Percentiles rank a stretch among this genome's conserved stretches.
phyloP scores from a whole-genome alignment of 257 asterid genomes.

The Solanum sejunctum region DNA sequence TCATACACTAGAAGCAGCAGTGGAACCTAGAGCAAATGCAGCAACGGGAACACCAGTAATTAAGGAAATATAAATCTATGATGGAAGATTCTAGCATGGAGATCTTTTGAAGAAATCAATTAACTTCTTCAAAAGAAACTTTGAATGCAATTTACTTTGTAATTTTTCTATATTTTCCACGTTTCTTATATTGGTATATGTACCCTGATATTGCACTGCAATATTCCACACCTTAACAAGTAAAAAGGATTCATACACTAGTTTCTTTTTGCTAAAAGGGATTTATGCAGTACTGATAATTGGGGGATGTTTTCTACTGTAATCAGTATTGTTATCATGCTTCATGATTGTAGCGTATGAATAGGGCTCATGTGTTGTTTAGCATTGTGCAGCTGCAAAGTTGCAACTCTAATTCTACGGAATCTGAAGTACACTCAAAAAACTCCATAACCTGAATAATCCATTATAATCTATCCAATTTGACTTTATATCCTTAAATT shows the following conservation, averaged over 20 bases:
- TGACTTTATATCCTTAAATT: not conserved
- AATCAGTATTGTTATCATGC: not conserved
- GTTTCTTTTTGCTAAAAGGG: not conserved
- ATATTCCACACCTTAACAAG: not conserved
- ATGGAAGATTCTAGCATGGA: not conserved
- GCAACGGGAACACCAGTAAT: not conserved
- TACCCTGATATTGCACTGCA: not conserved
- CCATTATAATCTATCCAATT: not conserved
- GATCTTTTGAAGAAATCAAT: not conserved
- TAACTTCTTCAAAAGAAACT: not conserved
- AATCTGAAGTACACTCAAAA: not conserved
- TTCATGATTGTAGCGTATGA: not conserved
- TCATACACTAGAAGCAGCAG: not conserved
- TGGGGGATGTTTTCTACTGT: not conserved
- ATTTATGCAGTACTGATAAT: not conserved
- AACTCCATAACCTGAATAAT: not conserved
- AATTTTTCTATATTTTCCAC: not conserved
- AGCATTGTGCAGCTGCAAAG: not conserved
- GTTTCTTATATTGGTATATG: not conserved
- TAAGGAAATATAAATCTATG: not conserved
- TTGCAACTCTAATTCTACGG: not conserved
- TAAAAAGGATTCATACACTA: not conserved
- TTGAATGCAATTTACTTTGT: not conserved
- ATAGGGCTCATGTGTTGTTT: not conserved
- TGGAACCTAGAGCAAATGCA: not conserved